Percentiles rank a stretch among this genome's conserved stretches.
These are phyloP conservation scores for Pythium myriotylum DNA, from an alignment of 352 stramenopile genomes.

Conservation along the genomic window DNA sequence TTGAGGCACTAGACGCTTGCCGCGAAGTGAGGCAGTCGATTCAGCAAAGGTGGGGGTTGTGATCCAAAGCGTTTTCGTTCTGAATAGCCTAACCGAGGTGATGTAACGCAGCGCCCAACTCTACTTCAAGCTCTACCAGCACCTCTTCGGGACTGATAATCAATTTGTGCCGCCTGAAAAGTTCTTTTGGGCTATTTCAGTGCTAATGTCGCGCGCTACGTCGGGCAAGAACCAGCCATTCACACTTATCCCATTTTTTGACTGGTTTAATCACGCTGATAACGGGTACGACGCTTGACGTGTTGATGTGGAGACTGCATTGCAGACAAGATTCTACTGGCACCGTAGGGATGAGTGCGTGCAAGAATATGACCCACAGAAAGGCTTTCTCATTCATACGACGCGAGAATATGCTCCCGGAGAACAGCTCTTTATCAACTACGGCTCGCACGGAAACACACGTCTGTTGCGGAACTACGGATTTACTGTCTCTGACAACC, in stretches of 20 bases:
- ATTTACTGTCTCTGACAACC: constrained; percentile 50
- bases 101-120: constrained; percentile 46
- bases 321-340: not conserved
- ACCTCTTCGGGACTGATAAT: constrained; percentile 66
- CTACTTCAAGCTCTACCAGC: constrained; percentile 69
- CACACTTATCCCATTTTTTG: constrained; percentile 83
- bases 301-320: not conserved
- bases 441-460: constrained; percentile 67
- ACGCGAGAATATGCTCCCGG: constrained; percentile 52
- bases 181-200: constrained; percentile 83
- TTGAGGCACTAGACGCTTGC: constrained; percentile 65
- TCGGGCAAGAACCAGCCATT: constrained; percentile 77
- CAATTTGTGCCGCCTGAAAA: constrained; percentile 54
- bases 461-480: constrained; percentile 84
- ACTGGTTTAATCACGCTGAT: constrained; percentile 85
- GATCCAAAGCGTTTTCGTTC: not conserved
- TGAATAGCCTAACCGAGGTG: not conserved
- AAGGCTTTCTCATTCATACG: constrained; percentile 68
- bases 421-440: constrained; percentile 85
- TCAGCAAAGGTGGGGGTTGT: constrained; percentile 55
- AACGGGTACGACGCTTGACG: constrained; percentile 38
- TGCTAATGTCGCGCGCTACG: constrained; percentile 81
- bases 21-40: constrained; percentile 58
- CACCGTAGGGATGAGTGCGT: constrained; percentile 59
- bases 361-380: constrained; percentile 56